phyloP scores from a whole-genome alignment of 2,329 filamentous ascomycete genomes.

The Colletotrichum orbiculare region DNA sequence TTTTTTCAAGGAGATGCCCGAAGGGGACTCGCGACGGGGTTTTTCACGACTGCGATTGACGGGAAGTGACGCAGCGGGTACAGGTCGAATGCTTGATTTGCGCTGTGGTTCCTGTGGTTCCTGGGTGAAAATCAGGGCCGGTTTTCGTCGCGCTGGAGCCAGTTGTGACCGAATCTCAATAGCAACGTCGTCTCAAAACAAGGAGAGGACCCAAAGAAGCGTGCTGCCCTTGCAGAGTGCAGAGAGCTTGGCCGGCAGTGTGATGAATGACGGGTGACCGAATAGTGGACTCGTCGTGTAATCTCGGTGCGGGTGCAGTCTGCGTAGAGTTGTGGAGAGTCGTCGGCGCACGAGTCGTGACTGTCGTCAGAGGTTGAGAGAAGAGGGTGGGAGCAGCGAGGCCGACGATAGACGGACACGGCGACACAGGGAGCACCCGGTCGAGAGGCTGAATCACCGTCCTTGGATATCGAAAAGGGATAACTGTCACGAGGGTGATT shows the following conservation, averaged over 20 bases:
- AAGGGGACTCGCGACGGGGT: conserved; percentile 24
- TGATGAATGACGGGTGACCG: background rate
- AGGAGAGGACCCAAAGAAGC: background rate
- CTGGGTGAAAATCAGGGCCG: conserved; percentile 9
- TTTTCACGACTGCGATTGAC: conserved; percentile 24
- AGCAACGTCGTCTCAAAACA: conserved; percentile 13
- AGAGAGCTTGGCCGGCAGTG: background rate
- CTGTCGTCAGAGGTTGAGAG: conserved; percentile 32
- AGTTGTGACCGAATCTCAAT: background rate
- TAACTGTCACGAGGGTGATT: conserved; percentile 24
- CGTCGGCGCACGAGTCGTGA: conserved; percentile 27
- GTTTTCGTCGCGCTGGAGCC: conserved; percentile 20
- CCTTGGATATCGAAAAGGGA: conserved; percentile 22
- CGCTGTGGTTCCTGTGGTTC: conserved; percentile 15
- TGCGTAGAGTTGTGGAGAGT: conserved; percentile 33
- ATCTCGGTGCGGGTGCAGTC: conserved; percentile 25
- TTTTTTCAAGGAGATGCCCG: conserved; percentile 14
- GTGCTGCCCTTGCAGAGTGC: conserved; percentile 21
- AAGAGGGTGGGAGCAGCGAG: conserved; percentile 12
- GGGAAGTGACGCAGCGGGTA: conserved; percentile 27
- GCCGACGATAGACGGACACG: background rate
- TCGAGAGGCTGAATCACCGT: conserved; percentile 5
- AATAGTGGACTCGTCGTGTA: conserved; percentile 15
- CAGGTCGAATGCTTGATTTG: conserved; percentile 23
- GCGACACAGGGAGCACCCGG: conserved; percentile 19